These are phyloP conservation scores for Penicillium sp. DNA, from an alignment of 2,329 filamentous ascomycete genomes.

Conservation along the genomic window DNA sequence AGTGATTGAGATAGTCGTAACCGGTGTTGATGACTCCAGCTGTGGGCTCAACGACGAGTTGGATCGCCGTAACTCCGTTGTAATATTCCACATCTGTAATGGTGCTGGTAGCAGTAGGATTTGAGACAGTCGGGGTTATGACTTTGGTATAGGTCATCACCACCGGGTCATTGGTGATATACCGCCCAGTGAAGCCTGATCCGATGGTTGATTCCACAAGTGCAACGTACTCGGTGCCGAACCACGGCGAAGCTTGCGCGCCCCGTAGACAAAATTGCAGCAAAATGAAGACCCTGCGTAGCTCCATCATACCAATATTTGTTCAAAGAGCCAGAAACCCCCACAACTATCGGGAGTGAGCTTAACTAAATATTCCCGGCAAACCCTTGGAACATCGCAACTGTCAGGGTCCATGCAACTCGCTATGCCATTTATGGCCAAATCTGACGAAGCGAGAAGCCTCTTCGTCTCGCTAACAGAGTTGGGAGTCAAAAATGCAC, in stretches of 20 bases:
- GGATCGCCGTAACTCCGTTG: conserved; percentile 11
- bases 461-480: neutral
- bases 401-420: neutral
- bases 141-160: conserved; percentile 6
- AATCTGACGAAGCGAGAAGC: conserved; percentile 1
- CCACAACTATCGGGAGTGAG: too few species aligned
- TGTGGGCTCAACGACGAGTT: conserved; percentile 12
- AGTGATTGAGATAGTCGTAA: conserved; percentile 8
- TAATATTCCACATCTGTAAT: conserved; percentile 8
- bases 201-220: conserved; percentile 4
- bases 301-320: neutral
- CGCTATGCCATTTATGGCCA: conserved; percentile 1
- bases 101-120: conserved; percentile 6
- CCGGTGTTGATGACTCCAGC: conserved; percentile 9
- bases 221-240: conserved; percentile 14
- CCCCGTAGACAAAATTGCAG: neutral
- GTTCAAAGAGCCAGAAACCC: too few species aligned
- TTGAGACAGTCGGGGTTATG: conserved; percentile 11
- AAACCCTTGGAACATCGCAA: neutral
- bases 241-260: conserved; percentile 10
- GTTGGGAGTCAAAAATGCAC: neutral
- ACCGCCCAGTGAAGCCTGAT: conserved; percentile 5
- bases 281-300: neutral
- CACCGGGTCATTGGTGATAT: conserved; percentile 5
- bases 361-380: neutral